phyloP scores from a whole-genome alignment of 2,329 filamentous ascomycete species.

The Fusarium lyarnte region DNA sequence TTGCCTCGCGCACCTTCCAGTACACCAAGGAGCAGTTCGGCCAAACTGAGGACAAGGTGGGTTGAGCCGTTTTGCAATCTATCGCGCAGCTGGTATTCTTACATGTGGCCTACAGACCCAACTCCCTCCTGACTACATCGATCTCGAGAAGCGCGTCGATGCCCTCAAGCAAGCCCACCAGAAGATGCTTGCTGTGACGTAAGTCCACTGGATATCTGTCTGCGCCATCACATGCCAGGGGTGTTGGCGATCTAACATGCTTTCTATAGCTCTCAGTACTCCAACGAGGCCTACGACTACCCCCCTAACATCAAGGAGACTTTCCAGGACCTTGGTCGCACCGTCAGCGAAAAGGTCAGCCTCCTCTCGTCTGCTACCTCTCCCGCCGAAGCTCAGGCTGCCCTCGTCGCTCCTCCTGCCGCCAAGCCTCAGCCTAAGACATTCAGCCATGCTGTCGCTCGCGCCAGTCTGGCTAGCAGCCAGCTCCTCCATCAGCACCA shows the following conservation, averaged over 20 bases:
- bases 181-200: conserved; percentile 97
- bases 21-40: conserved; percentile 98
- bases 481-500: conserved; percentile 86
- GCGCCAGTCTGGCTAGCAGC: conserved; percentile 86
- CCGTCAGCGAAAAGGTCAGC: conserved; percentile 92
- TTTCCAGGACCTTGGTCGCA: conserved; percentile 94
- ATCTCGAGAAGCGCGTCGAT: conserved; percentile 98
- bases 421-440: conserved; percentile 99
- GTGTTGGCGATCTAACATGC: conserved; percentile 35
- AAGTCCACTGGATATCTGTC: conserved; percentile 53
- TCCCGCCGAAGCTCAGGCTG: conserved; percentile 92
- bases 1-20: conserved; percentile 93
- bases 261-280: conserved; percentile 81
- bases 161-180: conserved; percentile 96
- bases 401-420: conserved; percentile 86
- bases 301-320: conserved; percentile 98
- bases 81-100: conserved; percentile 28
- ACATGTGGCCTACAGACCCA: conserved; percentile 72
- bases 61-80: conserved; percentile 21
- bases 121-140: conserved; percentile 95
- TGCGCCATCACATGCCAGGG: background rate
- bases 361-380: conserved; percentile 88
- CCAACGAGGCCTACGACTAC: conserved; percentile 90
- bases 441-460: conserved; percentile 94
- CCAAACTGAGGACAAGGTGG: conserved; percentile 90